Percentiles rank a stretch among this genome's conserved stretches.
phyloP scores from a whole-genome alignment of 257 asterid genomes.

The Capsicum rhomboideum region DNA sequence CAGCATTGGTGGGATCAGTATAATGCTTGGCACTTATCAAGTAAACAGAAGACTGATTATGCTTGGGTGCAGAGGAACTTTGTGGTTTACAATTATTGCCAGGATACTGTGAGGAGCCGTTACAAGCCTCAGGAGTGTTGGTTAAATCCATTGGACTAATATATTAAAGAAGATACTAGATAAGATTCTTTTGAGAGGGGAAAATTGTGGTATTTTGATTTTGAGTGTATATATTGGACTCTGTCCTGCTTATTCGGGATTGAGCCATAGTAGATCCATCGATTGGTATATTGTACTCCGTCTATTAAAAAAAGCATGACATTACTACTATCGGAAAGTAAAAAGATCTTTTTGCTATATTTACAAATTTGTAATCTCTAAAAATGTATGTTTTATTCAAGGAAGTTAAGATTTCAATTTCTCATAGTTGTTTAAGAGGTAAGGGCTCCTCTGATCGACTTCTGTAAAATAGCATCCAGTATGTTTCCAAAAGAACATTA shows the following conservation, averaged over 20 bases:
- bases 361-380: background rate
- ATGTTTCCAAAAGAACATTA: background rate
- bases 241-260: background rate
- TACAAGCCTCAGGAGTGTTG: slow-evolving; percentile 77
- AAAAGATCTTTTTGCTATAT: background rate
- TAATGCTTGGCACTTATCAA: slow-evolving; percentile 67
- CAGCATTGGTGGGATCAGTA: slow-evolving; percentile 92
- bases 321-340: background rate
- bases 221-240: background rate
- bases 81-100: slow-evolving; percentile 78
- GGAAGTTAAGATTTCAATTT: background rate
- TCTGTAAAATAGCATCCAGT: background rate
- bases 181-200: background rate
- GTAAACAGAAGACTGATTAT: slow-evolving; percentile 54
- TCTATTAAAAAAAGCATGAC: background rate
- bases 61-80: slow-evolving; percentile 90
- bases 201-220: background rate
- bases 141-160: slow-evolving; percentile 59
- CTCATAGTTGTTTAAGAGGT: background rate
- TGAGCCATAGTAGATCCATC: background rate
- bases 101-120: slow-evolving; percentile 49
- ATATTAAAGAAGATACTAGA: background rate
- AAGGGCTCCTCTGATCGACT: background rate
- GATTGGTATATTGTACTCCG: background rate
- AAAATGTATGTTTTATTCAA: background rate